phyloP scores from a whole-genome alignment of 371 early-diverging fungal species.

The Caulochytrium protostelioides region DNA sequence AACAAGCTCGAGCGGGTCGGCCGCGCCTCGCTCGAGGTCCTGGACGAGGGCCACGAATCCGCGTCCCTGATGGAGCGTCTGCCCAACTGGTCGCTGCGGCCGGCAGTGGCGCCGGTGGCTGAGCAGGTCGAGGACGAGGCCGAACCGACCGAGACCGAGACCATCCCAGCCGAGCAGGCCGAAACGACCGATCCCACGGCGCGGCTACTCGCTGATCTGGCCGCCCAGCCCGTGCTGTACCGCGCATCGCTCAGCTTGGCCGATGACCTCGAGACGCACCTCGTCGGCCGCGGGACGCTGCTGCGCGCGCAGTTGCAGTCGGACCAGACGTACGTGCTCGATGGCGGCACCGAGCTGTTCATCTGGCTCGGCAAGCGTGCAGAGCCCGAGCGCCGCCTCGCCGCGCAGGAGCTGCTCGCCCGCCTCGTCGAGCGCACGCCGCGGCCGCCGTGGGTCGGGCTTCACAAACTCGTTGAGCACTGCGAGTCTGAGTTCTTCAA shows the following conservation, averaged over 20 bases:
- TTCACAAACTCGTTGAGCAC: conserved; percentile 13
- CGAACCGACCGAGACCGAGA: too few relatives aligned
- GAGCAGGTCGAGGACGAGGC: too few relatives aligned
- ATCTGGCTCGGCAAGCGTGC: conserved; percentile 22
- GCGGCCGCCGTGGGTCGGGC: conserved; percentile 17
- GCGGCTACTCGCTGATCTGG: too few relatives aligned
- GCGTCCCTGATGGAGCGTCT: too few relatives aligned
- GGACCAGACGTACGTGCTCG: conserved; percentile 17
- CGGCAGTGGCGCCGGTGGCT: too few relatives aligned
- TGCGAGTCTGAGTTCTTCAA: conserved; percentile 22
- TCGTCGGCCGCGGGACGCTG: conserved; percentile 1
- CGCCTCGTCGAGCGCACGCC: conserved; percentile 7
- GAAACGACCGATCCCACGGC: too few relatives aligned
- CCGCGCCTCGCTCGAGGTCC: conserved; percentile 7
- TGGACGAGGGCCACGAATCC: too few relatives aligned
- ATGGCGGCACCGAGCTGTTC: conserved; percentile 20
- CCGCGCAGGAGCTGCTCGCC: conserved; percentile 18
- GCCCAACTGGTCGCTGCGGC: too few relatives aligned
- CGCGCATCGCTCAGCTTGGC: too few relatives aligned
- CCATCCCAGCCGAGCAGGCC: too few relatives aligned
- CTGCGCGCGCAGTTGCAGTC: conserved; percentile 7
- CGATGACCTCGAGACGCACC: too few relatives aligned
- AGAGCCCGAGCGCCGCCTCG: conserved; percentile 1
- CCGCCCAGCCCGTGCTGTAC: too few relatives aligned
- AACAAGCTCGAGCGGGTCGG: conserved; percentile 15